Percentiles rank a stretch among this genome's conserved stretches.
phyloP scores from a whole-genome alignment of 176 grass and related monocot genomes.

The Musa itinerans region DNA sequence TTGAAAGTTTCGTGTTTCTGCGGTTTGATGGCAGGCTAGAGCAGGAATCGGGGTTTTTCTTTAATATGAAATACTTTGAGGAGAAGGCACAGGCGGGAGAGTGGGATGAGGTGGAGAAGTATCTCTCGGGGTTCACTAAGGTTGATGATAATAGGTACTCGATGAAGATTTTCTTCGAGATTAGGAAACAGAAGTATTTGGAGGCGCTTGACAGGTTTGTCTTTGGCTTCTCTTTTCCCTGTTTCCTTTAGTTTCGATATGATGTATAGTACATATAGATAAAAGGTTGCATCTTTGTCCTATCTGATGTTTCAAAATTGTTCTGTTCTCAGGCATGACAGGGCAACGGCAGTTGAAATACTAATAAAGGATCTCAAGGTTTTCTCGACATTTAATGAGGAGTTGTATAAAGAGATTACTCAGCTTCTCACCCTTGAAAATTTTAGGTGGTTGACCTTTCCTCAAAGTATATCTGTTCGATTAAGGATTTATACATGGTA shows the following conservation, averaged over 20 bases:
- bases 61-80: slow-evolving; percentile 96
- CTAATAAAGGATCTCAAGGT: slow-evolving; percentile 98
- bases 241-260: neutral
- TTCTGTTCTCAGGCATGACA: slow-evolving; percentile 71
- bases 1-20: slow-evolving; percentile 4
- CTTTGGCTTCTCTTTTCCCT: neutral
- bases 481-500: neutral
- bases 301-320: neutral
- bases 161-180: slow-evolving; percentile 99
- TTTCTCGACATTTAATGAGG: slow-evolving; percentile 96
- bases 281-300: neutral
- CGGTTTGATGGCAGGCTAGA: slow-evolving; percentile 52
- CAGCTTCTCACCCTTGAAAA: slow-evolving; percentile 95
- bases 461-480: neutral
- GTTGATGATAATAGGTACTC: slow-evolving; percentile 98
- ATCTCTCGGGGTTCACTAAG: slow-evolving; percentile 95
- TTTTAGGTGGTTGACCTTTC: slow-evolving; percentile 50
- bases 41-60: slow-evolving; percentile 90
- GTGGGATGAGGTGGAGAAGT: slow-evolving; percentile 95
- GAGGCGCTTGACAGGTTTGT: slow-evolving; percentile 89
- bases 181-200: slow-evolving; percentile 98
- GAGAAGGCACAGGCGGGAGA: slow-evolving; percentile 80
- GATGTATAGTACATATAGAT: neutral
- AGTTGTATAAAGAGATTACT: slow-evolving; percentile 97
- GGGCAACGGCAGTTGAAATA: slow-evolving; percentile 86